Base-by-base conservation (phyloP, 176 grass and related monocot genomes). In the Musa schizocarpa region DNA sequence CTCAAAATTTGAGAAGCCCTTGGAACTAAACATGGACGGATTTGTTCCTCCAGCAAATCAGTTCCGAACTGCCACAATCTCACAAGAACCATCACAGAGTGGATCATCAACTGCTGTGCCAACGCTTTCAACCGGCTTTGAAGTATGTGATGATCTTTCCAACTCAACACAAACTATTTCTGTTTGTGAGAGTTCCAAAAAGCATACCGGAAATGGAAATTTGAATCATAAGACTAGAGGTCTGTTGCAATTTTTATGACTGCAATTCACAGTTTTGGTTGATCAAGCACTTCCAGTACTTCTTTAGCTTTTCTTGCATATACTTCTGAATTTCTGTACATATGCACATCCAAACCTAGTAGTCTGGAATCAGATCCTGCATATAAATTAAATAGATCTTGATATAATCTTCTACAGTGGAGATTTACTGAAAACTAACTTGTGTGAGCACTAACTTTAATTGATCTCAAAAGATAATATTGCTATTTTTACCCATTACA, bases 81-180 rank as follows among this genome's bases (percentile, higher is more conserved):
- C 89, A 54, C 63, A 73, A 53, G 86, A 92, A 48, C 89, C 89
- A 61, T 92, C 89, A 29, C 83, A 92, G 64, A 92, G 90, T 19
- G 90, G 81, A 77, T 89, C 90, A 2, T 92, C 86, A 12, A 83
- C 76, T 55, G 86, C 84, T 54, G 63, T 83, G 11, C 70, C 86
- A 1, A 69, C 86, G 48, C 64, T 77, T 25, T 88, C 89, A 75
- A 68, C 78, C 19, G 82, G 86, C 65, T 92, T 89, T 82, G 90
- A 86, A 70, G 84, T 76, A 58, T 82, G 81, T 64, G 90, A 89
- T 82, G 84, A 84, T 9, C 63, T 79, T 70, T 72, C 73, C 53
- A 58, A 80, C 53, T 72, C 81, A 50, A 81, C 81, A 65, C 86
- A 92, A 56, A 64, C 63, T 68, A 19, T 84, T 50, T 80, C 84